phyloP scores from a whole-genome alignment of 139 green algal species.

The Deuterostichococcus epilithicus region DNA sequence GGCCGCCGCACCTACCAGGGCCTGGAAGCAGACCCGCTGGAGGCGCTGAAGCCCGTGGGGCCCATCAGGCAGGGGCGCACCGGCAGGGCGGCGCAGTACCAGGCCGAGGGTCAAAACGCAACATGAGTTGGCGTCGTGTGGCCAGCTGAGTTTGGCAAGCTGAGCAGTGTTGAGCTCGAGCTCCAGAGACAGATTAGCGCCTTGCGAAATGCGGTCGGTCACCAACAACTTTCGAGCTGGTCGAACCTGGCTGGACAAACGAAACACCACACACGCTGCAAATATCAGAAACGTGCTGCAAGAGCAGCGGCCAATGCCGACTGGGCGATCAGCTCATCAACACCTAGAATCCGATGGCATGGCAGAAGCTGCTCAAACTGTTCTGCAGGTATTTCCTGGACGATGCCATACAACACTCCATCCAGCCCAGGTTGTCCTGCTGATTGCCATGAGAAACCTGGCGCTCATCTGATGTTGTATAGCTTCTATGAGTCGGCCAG shows the following conservation, averaged over 20 bases:
- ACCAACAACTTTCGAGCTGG: background rate
- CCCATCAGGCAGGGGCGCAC: slow-evolving; percentile 27
- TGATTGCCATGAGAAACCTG: no score
- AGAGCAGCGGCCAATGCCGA: background rate
- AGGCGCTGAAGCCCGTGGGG: slow-evolving; percentile 21
- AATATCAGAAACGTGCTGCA: background rate
- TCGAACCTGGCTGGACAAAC: background rate
- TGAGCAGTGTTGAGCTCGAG: background rate
- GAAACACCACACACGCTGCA: background rate
- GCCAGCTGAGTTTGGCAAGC: background rate
- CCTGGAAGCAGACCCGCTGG: slow-evolving; percentile 64
- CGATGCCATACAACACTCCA: no score
- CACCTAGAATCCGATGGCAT: background rate
- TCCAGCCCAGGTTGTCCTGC: no score
- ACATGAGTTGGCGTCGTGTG: background rate
- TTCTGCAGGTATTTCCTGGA: no score
- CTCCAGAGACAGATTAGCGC: background rate
- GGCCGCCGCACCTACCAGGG: slow-evolving; percentile 62
- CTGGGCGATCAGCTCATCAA: background rate
- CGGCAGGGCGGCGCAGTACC: slow-evolving; percentile 55
- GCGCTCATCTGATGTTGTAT: no score
- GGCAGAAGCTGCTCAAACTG: no score
- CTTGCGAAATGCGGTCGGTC: background rate
- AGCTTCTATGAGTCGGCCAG: no score
- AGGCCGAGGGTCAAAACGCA: slow-evolving; percentile 26